phyloP scores from a whole-genome alignment of 2,329 filamentous ascomycete species.

The Cytospora mali region DNA sequence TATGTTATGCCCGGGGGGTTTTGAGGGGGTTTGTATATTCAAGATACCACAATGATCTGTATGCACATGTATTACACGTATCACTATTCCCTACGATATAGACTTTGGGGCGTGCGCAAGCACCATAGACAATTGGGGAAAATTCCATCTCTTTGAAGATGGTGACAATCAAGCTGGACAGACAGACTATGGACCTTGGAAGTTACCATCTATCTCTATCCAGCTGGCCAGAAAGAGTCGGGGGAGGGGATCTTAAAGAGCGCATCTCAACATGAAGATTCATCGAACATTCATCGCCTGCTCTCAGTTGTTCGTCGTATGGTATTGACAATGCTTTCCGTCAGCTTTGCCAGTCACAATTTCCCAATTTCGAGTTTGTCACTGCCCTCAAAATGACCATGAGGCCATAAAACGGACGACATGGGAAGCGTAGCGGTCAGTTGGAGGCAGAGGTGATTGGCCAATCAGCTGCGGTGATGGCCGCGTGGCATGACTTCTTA shows the following conservation, averaged over 20 bases:
- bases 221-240: too few species aligned
- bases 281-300: neutral
- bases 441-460: conserved; percentile 20
- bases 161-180: neutral
- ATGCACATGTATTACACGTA: neutral
- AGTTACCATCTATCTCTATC: neutral
- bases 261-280: neutral
- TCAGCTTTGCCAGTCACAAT: conserved; percentile 6
- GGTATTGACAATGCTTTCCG: neutral
- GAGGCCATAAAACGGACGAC: conserved; percentile 28
- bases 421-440: conserved; percentile 28
- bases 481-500: conserved; percentile 26
- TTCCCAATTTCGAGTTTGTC: neutral
- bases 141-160: neutral
- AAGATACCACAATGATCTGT: neutral
- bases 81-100: neutral
- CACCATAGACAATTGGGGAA: neutral
- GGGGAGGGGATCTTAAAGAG: neutral
- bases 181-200: neutral
- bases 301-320: conserved; percentile 1
- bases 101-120: neutral
- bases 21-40: conserved; percentile 11
- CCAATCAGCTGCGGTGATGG: conserved; percentile 27
- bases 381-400: neutral
- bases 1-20: conserved; percentile 15